These are phyloP conservation scores for Apiospora malaysiana DNA, from an alignment of 2,329 filamentous ascomycete species.

Conservation along the genomic window DNA sequence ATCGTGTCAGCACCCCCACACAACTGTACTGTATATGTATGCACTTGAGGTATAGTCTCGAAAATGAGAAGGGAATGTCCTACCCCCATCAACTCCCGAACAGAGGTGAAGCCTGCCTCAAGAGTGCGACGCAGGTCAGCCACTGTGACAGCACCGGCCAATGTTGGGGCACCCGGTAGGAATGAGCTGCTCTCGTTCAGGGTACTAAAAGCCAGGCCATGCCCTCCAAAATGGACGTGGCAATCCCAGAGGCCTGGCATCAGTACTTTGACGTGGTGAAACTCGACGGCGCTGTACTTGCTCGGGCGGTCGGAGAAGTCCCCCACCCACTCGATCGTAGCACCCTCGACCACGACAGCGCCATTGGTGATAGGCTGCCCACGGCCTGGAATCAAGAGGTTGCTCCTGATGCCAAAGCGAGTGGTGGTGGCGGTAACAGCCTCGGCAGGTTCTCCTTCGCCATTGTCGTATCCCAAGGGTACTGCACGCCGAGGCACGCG, in stretches of 20 bases:
- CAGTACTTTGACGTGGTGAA: constrained; percentile 46
- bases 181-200: constrained; percentile 29
- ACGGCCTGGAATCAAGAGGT: constrained; percentile 54
- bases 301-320: constrained; percentile 36
- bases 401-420: constrained; percentile 33
- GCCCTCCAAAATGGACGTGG: constrained; percentile 55
- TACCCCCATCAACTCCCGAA: constrained; percentile 53
- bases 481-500: not conserved
- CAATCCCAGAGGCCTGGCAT: constrained; percentile 61
- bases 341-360: constrained; percentile 45
- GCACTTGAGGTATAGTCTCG: not conserved
- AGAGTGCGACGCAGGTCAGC: constrained; percentile 48
- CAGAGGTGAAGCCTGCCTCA: constrained; percentile 55
- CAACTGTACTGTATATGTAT: not conserved
- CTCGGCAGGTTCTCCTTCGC: not conserved
- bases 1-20: not conserved
- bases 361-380: constrained; percentile 48
- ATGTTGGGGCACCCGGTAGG: constrained; percentile 33
- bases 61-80: not conserved
- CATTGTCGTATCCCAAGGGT: not conserved
- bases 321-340: constrained; percentile 49
- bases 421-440: not conserved
- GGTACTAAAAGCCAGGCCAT: constrained; percentile 28
- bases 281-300: constrained; percentile 38
- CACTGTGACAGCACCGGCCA: constrained; percentile 48